Percentiles rank a stretch among this genome's conserved stretches.
Conservation (phyloP, 495 filamentous ascomycete species). For the Penicillium chermesinum region DNA sequence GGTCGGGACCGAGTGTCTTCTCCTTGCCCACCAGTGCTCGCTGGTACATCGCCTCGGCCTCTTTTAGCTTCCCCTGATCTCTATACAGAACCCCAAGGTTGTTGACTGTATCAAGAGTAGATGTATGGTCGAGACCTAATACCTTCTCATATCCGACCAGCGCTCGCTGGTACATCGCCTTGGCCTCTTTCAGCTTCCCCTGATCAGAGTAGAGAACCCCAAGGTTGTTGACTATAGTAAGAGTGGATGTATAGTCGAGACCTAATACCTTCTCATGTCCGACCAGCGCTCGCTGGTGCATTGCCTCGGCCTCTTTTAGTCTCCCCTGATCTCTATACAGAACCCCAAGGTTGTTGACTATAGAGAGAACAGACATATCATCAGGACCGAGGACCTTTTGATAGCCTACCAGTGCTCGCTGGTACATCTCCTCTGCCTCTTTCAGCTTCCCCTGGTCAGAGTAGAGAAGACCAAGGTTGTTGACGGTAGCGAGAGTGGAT, state of each 20-base stretch:
- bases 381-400: slow-evolving; percentile 32
- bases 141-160: slow-evolving; percentile 5
- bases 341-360: not conserved
- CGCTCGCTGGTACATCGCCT: slow-evolving; percentile 8
- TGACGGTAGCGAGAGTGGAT: not conserved
- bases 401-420: slow-evolving; percentile 24
- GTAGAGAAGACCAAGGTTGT: not conserved
- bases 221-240: not conserved
- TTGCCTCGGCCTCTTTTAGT: not conserved
- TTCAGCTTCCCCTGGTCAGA: not conserved
- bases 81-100: not conserved
- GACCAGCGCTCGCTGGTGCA: not conserved
- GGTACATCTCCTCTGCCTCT: slow-evolving; percentile 19
- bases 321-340: not conserved
- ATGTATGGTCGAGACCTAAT: slow-evolving; percentile 1
- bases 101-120: not conserved
- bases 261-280: not conserved
- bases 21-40: not conserved
- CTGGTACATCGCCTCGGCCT: not conserved
- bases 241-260: not conserved
- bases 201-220: slow-evolving; percentile 9
- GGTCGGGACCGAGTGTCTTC: not conserved
- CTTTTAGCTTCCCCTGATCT: not conserved
- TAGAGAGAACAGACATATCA: slow-evolving; percentile 29
- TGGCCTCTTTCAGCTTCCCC: slow-evolving; percentile 2